Percentiles rank a stretch among this genome's conserved stretches.
These are phyloP conservation scores for Penicillium sp. DNA, from an alignment of 2,329 filamentous ascomycete genomes.

Conservation along the genomic window DNA sequence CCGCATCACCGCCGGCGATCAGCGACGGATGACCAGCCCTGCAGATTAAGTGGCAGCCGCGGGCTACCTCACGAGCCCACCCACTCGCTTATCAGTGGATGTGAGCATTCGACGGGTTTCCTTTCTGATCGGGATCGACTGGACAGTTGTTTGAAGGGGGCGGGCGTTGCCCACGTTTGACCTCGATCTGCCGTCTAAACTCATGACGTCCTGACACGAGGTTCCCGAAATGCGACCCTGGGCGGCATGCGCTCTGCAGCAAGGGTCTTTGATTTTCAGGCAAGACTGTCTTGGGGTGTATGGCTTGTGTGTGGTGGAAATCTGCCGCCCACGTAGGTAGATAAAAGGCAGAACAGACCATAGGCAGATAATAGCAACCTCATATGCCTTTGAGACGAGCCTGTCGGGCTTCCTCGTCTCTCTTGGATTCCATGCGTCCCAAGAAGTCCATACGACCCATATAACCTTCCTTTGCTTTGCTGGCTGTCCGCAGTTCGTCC, in stretches of 20 bases:
- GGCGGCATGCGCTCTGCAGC: background rate
- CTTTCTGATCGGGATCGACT: constrained; percentile 14
- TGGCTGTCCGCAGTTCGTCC: constrained; percentile 66
- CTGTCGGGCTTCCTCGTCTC: constrained; percentile 62
- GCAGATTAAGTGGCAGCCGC: background rate
- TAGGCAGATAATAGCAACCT: constrained; percentile 13
- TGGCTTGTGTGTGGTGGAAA: background rate
- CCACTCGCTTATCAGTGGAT: background rate
- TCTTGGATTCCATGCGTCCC: constrained; percentile 61
- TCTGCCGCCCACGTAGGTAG: background rate
- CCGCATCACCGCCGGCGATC: constrained; percentile 5
- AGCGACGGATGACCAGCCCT: background rate
- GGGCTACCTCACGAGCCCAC: background rate
- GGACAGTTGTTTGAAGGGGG: constrained; percentile 14
- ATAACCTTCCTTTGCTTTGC: constrained; percentile 67
- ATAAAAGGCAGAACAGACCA: constrained; percentile 1
- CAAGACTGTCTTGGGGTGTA: background rate
- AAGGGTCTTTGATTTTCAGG: background rate
- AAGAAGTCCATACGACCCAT: constrained; percentile 68
- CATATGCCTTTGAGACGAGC: constrained; percentile 54
- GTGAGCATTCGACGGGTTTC: background rate
- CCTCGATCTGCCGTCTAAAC: background rate
- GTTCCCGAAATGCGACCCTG: constrained; percentile 12
- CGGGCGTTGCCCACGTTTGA: background rate
- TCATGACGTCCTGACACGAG: background rate